phyloP scores from a whole-genome alignment of 1,284 basidiomycete genomes.

The Ganoderma boninense region DNA sequence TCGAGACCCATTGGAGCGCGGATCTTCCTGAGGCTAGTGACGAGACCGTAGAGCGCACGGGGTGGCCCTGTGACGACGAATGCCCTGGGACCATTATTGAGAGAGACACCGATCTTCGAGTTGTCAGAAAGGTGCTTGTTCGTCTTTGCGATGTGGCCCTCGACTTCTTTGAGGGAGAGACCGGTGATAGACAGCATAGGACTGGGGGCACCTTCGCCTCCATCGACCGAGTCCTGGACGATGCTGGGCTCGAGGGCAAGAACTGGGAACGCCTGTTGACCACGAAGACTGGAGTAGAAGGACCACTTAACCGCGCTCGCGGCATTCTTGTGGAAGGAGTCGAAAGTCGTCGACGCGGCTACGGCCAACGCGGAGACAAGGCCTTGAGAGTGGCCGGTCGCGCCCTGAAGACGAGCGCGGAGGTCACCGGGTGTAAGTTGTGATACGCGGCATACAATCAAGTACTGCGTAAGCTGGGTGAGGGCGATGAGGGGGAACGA shows the following conservation, averaged over 20 bases:
- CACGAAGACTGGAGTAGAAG: constrained; percentile 93
- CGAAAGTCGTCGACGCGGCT: constrained; percentile 81
- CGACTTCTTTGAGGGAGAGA: constrained; percentile 79
- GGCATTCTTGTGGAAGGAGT: constrained; percentile 79
- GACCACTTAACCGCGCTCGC: constrained; percentile 90
- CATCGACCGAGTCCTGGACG: constrained; percentile 88
- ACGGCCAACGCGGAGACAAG: constrained; percentile 93
- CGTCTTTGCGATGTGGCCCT: constrained; percentile 87
- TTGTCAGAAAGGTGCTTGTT: constrained; percentile 87
- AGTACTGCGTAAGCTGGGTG: constrained; percentile 94
- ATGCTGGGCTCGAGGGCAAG: constrained; percentile 91
- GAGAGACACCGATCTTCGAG: constrained; percentile 85
- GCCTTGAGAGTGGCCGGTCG: constrained; percentile 97
- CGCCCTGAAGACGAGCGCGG: constrained; percentile 79
- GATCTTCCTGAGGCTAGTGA: constrained; percentile 89
- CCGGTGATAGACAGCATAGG: constrained; percentile 96
- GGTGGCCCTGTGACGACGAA: constrained; percentile 96
- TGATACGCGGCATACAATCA: constrained; percentile 80
- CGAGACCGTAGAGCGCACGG: constrained; percentile 93
- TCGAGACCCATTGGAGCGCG: constrained; percentile 89
- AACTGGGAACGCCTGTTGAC: constrained; percentile 95
- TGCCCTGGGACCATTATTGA: constrained; percentile 91
- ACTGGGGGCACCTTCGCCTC: constrained; percentile 92
- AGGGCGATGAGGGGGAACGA: constrained; percentile 96
- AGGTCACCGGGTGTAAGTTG: constrained; percentile 85